Conservation (phyloP, 2,329 filamentous ascomycete genomes). For the Didymosphaeria variabile region DNA sequence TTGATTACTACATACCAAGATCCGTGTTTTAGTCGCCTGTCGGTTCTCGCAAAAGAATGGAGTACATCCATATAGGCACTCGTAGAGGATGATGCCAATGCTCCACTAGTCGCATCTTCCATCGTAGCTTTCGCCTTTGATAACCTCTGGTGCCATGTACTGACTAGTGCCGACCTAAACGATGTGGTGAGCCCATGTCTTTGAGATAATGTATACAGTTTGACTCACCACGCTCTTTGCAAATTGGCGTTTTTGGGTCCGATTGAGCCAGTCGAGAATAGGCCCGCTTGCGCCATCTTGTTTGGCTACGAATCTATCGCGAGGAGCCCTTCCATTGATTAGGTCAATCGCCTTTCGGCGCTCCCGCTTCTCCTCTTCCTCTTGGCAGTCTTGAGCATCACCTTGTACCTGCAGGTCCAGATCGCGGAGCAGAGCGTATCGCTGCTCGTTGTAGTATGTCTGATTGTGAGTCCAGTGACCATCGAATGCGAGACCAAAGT, state of each 20-base stretch:
- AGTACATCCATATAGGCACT: slow-evolving; percentile 91
- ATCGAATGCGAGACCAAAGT: slow-evolving; percentile 95
- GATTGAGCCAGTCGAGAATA: slow-evolving; percentile 55
- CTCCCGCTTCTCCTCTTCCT: slow-evolving; percentile 47
- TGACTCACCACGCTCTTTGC: slow-evolving; percentile 72
- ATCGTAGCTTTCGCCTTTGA: slow-evolving; percentile 83
- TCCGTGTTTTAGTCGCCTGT: slow-evolving; percentile 85
- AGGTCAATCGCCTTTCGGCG: slow-evolving; percentile 42
- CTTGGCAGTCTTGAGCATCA: slow-evolving; percentile 73
- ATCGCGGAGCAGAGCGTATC: slow-evolving; percentile 79
- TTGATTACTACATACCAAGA: slow-evolving; percentile 66
- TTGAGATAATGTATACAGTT: neutral
- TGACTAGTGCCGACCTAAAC: slow-evolving; percentile 84
- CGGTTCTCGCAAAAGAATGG: slow-evolving; percentile 86
- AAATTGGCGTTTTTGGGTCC: slow-evolving; percentile 68
- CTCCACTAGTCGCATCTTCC: slow-evolving; percentile 98
- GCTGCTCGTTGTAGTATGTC: slow-evolving; percentile 82
- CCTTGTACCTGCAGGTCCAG: slow-evolving; percentile 78
- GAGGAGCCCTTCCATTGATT: slow-evolving; percentile 43
- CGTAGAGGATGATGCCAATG: slow-evolving; percentile 90
- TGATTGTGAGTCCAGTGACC: slow-evolving; percentile 95
- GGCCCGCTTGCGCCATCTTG: slow-evolving; percentile 38
- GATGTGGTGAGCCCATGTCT: neutral
- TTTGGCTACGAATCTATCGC: slow-evolving; percentile 31
- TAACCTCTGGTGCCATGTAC: slow-evolving; percentile 97